Evolutionary conservation across 1,139 yeast species (phyloP), one percentile per base, ranked within the genome.

Genomic region (Pichia cactophila): DNA sequence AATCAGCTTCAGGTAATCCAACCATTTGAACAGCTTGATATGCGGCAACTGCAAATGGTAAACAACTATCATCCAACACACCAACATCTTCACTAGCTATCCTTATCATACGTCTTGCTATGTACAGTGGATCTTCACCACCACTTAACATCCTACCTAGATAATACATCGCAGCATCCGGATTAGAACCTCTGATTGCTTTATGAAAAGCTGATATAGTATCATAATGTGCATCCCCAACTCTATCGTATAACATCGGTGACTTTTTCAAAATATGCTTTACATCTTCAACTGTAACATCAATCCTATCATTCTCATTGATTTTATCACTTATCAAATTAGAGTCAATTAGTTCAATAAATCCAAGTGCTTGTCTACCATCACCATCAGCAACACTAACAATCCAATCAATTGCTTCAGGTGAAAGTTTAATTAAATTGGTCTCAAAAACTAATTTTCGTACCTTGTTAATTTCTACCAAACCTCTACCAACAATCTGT

Each of bases 1-100:
- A 74, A 62, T 92, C 97, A 2, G 95, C 95, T 62, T 94, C 98
- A 0, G 99, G 99, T 77, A 92, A 75, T 0, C 99, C 99, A n/a
- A 92, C 76, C 66, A 86, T 88, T 67, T 88, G 94, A 5, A 87
- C 80, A 0, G 97, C 90, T 46, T 87, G 88, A 62, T 85, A 87
- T 0, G 95, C 80, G 0, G 97, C 82, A 2, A 86, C 76, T 1
- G 95, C 92, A 67, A 92, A 83, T 1, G 97, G 96, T 41, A 94
- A 69, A 58, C 95, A 82, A 0, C 85, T 67, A 50, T 90, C 87
- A 64, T 94, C 97, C 11, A 86, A 70, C 4, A 86, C 68, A 0
- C 97, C 97, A 35, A 89, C 72, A 63, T 90, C 97, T 65, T 87
- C 98, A 62, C 92, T 83, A 0, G 97, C 96, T 31, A 90, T 89